phyloP scores from a whole-genome alignment of 305 asterid species.

The Caryopteris hybrid region DNA sequence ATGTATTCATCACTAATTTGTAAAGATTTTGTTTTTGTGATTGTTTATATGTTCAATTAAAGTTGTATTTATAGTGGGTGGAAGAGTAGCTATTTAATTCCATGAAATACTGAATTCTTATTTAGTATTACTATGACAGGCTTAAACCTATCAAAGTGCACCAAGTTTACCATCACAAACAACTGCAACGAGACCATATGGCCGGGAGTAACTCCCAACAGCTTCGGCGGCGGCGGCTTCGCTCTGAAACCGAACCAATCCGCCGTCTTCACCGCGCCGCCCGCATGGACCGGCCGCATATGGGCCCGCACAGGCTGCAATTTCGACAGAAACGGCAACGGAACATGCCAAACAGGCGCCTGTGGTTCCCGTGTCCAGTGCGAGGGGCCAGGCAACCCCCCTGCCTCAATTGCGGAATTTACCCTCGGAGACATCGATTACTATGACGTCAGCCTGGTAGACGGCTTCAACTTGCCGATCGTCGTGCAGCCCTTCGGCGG shows the following conservation, averaged over 20 bases:
- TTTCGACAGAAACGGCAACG: constrained; percentile 42
- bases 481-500: constrained; percentile 44
- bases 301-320: constrained; percentile 69
- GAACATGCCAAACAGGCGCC: constrained; percentile 58
- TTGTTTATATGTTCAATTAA: too few relatives aligned
- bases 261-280: constrained; percentile 46
- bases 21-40: too few relatives aligned
- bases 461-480: constrained; percentile 71
- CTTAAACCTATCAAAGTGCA: constrained; percentile 22
- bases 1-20: too few relatives aligned
- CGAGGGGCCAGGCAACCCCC: constrained; percentile 48
- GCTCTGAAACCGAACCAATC: constrained; percentile 47
- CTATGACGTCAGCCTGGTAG: constrained; percentile 74
- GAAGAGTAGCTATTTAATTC: too few relatives aligned
- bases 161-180: constrained; percentile 50
- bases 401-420: constrained; percentile 58
- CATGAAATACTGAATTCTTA: too few relatives aligned
- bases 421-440: constrained; percentile 52
- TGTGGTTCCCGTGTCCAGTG: constrained; percentile 50
- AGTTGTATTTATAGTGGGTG: too few relatives aligned
- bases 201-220: constrained; percentile 58
- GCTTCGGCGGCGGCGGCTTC: constrained; percentile 49
- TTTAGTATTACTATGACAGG: constrained; percentile 19
- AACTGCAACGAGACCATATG: constrained; percentile 60
- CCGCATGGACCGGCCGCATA: constrained; percentile 58